Percentiles rank a stretch among this genome's conserved stretches.
Conservation (phyloP, 345 rosid species). For the Gossypium ekmanianum region DNA sequence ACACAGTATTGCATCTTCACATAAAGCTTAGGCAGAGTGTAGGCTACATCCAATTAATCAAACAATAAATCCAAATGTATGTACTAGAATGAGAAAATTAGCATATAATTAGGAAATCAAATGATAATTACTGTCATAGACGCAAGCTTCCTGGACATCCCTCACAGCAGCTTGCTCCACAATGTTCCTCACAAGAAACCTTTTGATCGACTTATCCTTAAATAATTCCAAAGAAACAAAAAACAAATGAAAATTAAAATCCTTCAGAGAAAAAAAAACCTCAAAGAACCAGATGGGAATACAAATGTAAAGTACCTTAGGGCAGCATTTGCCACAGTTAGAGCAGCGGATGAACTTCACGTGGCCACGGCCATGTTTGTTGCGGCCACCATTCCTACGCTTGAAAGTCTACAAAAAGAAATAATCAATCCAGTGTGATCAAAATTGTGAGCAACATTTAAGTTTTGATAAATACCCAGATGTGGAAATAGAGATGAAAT, state of each 20-base stretch:
- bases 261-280: not conserved
- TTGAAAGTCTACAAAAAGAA: constrained; percentile 65
- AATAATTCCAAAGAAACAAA: not conserved
- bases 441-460: not conserved
- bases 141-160: constrained; percentile 89
- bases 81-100: not conserved
- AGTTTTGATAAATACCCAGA: not conserved
- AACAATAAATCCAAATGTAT: not conserved
- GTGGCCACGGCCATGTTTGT: constrained; percentile 97
- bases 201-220: constrained; percentile 84
- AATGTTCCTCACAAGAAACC: constrained; percentile 88
- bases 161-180: constrained; percentile 94
- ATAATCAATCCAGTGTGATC: not conserved
- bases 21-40: constrained; percentile 77
- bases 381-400: constrained; percentile 94
- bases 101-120: not conserved
- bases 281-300: not conserved
- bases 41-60: constrained; percentile 36
- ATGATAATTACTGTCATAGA: constrained; percentile 52
- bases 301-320: constrained; percentile 42
- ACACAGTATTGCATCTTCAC: constrained; percentile 93
- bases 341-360: constrained; percentile 91
- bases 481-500: not conserved
- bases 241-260: not conserved
- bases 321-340: constrained; percentile 95